Evolutionary conservation across 495 filamentous ascomycete species (phyloP).

Genomic region (Aspergillus affinis): DNA sequence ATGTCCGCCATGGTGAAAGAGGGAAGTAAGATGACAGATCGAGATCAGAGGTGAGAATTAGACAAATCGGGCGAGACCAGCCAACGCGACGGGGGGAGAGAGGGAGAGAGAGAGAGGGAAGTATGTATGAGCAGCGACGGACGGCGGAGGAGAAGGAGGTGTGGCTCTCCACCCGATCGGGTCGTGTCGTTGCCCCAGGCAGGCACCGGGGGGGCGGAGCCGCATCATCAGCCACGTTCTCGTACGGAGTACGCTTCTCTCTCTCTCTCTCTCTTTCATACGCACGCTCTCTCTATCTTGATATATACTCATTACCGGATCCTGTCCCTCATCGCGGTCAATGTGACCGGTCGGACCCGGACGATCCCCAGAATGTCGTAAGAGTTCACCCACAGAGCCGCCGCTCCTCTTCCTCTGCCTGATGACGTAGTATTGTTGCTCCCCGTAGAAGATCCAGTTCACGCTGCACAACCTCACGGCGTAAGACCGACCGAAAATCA

Average conservation of each 20-base stretch:
- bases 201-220: not conserved
- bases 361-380: not conserved
- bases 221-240: not conserved
- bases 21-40: not conserved
- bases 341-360: not conserved
- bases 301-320: too few relatives aligned
- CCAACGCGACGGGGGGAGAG: conserved; percentile 22
- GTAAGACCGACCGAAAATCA: too few relatives aligned
- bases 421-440: too few relatives aligned
- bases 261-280: not conserved
- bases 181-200: not conserved
- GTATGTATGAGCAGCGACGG: conserved; percentile 7
- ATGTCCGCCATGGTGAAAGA: conserved; percentile 62
- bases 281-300: too few relatives aligned
- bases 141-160: conserved; percentile 16
- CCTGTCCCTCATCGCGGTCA: not conserved
- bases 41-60: conserved; percentile 7
- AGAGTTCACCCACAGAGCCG: too few relatives aligned
- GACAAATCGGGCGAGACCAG: conserved; percentile 23
- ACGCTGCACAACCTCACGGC: too few relatives aligned
- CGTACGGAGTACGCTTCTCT: too few relatives aligned
- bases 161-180: not conserved
- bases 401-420: too few relatives aligned
- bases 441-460: too few relatives aligned
- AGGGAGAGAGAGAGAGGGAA: conserved; percentile 7